A percentile compares a stretch with the other conserved stretches of the same genome.
Conservation (phyloP, 2,329 filamentous ascomycete genomes). For the Aspergillus bombycis region DNA sequence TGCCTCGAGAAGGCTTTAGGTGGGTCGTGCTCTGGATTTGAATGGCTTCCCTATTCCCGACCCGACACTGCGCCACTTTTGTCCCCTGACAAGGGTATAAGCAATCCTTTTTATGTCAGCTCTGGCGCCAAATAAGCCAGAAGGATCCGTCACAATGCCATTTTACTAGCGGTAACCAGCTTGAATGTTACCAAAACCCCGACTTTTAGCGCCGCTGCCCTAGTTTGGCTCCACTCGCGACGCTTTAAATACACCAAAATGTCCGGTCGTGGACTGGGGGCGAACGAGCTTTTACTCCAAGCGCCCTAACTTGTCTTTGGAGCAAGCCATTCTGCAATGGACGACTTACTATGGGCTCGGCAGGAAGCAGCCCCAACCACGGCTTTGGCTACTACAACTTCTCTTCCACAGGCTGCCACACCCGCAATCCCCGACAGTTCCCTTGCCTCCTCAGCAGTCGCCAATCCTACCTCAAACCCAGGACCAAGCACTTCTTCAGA, state of each 20-base stretch:
- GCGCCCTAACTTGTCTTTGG: neutral
- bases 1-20: neutral
- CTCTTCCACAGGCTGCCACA: neutral
- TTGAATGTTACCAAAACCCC: neutral
- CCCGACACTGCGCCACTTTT: neutral
- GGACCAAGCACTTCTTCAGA: neutral
- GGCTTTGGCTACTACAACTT: neutral
- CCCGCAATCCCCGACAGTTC: neutral
- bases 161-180: neutral
- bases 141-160: neutral
- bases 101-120: neutral
- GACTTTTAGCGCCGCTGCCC: neutral
- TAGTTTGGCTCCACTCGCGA: neutral
- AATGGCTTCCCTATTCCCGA: neutral
- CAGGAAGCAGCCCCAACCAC: neutral
- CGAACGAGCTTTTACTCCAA: neutral
- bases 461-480: neutral
- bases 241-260: neutral
- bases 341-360: neutral
- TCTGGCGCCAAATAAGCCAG: neutral
- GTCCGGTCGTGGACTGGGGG: neutral
- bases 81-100: constrained; percentile 7
- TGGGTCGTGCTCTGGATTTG: neutral
- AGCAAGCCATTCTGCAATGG: neutral
- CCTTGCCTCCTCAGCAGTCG: neutral